phyloP scores from a whole-genome alignment of 2,329 filamentous ascomycete species.

The Cyphellophora attinorum region DNA sequence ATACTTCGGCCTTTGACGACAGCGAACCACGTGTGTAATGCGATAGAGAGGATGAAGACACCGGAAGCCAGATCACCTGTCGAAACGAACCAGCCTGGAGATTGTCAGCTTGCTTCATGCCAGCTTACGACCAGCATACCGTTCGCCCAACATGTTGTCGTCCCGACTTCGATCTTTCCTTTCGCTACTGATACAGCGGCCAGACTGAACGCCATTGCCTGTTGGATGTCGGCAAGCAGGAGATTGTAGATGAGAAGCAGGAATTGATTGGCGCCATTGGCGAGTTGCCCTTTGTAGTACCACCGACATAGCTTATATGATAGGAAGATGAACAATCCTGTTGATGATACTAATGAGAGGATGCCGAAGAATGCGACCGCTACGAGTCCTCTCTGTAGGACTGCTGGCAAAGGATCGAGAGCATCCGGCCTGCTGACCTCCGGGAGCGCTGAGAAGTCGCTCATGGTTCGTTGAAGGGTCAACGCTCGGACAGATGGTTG shows the following conservation, averaged over 20 bases:
- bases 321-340: slow-evolving; percentile 36
- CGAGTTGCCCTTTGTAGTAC: slow-evolving; percentile 36
- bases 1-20: slow-evolving; percentile 39
- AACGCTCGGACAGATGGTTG: too few relatives aligned
- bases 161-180: slow-evolving; percentile 34
- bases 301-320: slow-evolving; percentile 43
- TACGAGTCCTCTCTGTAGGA: slow-evolving; percentile 33
- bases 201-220: slow-evolving; percentile 40
- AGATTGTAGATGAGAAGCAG: slow-evolving; percentile 46
- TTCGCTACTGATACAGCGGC: slow-evolving; percentile 37
- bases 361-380: slow-evolving; percentile 37
- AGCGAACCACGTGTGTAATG: slow-evolving; percentile 43
- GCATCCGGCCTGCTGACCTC: slow-evolving; percentile 2
- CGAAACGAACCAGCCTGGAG: slow-evolving; percentile 37
- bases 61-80: slow-evolving; percentile 44
- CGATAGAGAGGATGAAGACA: slow-evolving; percentile 45
- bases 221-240: slow-evolving; percentile 43
- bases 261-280: slow-evolving; percentile 46
- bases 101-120: too few relatives aligned
- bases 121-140: too few relatives aligned
- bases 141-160: slow-evolving; percentile 39
- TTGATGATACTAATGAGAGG: slow-evolving; percentile 36
- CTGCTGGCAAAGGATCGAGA: slow-evolving; percentile 25
- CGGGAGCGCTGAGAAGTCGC: not conserved
- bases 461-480: too few relatives aligned